These are phyloP conservation scores for Excoecaria cochinchinensis DNA, from an alignment of 345 rosid species.

Conservation along the genomic window DNA sequence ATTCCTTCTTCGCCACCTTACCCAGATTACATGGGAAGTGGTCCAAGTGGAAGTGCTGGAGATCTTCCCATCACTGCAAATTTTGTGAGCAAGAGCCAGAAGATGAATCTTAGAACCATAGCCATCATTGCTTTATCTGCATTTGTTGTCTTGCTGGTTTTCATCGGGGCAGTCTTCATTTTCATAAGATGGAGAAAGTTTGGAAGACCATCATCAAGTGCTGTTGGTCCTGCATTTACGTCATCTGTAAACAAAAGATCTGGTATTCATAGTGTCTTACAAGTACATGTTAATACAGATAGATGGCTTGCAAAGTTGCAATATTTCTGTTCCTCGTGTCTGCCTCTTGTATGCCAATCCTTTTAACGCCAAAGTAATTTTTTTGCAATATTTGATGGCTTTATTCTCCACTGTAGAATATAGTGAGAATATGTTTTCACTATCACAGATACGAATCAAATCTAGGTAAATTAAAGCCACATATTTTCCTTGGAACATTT, in stretches of 20 bases:
- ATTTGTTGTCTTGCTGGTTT: slow-evolving; percentile 71
- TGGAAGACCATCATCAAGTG: slow-evolving; percentile 89
- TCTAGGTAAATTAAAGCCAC: background rate
- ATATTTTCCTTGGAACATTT: background rate
- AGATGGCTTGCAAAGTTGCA: background rate
- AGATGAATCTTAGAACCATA: slow-evolving; percentile 68
- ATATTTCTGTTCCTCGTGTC: background rate
- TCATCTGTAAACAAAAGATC: slow-evolving; percentile 79
- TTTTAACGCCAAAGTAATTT: background rate
- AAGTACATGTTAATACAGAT: background rate
- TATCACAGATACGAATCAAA: background rate
- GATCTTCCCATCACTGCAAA: slow-evolving; percentile 71
- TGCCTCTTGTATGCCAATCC: background rate
- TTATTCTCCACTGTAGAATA: background rate
- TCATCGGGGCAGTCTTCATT: slow-evolving; percentile 64
- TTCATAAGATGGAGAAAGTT: slow-evolving; percentile 70
- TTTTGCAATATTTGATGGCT: background rate
- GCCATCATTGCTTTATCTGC: slow-evolving; percentile 72
- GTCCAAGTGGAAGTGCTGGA: slow-evolving; percentile 67
- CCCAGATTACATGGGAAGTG: slow-evolving; percentile 48
- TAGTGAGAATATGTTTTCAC: background rate
- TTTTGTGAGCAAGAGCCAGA: slow-evolving; percentile 58
- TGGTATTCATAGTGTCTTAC: slow-evolving; percentile 39
- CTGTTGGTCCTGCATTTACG: slow-evolving; percentile 71
- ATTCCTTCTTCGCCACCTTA: slow-evolving; percentile 79